Percentiles rank a stretch among this genome's conserved stretches.
These are phyloP conservation scores for Boletus bicolor DNA, from an alignment of 768 basidiomycete species.

Conservation along the genomic window DNA sequence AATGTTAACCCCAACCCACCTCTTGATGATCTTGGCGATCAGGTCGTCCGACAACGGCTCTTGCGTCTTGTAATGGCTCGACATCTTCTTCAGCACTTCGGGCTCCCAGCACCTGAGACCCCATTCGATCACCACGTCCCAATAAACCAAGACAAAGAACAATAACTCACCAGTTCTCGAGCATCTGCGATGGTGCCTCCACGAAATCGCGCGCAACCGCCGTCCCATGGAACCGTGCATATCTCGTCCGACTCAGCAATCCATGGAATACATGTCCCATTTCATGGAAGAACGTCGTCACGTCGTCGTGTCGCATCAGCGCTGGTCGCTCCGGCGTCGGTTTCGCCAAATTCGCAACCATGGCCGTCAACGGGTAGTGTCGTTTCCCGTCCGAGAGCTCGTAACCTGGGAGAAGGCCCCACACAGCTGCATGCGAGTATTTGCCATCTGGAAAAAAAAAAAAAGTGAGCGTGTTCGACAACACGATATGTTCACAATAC, in stretches of 20 bases:
- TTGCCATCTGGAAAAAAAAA: slow-evolving; percentile 50
- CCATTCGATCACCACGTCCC: background rate
- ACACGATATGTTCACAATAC: background rate
- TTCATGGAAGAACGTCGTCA: slow-evolving; percentile 91
- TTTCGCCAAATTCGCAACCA: slow-evolving; percentile 92
- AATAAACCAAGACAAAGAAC: background rate
- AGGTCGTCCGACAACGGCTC: slow-evolving; percentile 63
- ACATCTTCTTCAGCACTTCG: slow-evolving; percentile 71
- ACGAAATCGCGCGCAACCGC: slow-evolving; percentile 80
- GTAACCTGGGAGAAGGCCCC: slow-evolving; percentile 70
- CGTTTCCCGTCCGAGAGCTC: slow-evolving; percentile 52
- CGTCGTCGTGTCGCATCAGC: slow-evolving; percentile 83
- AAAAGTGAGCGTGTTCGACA: background rate
- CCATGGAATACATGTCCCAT: slow-evolving; percentile 78
- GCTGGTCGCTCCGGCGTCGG: slow-evolving; percentile 77
- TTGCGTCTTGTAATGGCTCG: slow-evolving; percentile 73
- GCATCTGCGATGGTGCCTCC: slow-evolving; percentile 89
- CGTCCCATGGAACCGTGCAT: slow-evolving; percentile 79
- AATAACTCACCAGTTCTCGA: slow-evolving; percentile 73
- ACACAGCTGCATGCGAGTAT: slow-evolving; percentile 86
- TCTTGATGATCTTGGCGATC: slow-evolving; percentile 78
- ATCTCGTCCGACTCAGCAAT: slow-evolving; percentile 66
- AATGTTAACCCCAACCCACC: slow-evolving; percentile 36
- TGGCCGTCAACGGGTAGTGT: slow-evolving; percentile 71
- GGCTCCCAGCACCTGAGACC: slow-evolving; percentile 73